Conservation (phyloP, 1,284 basidiomycete genomes). For the Pholiota adiposa region DNA sequence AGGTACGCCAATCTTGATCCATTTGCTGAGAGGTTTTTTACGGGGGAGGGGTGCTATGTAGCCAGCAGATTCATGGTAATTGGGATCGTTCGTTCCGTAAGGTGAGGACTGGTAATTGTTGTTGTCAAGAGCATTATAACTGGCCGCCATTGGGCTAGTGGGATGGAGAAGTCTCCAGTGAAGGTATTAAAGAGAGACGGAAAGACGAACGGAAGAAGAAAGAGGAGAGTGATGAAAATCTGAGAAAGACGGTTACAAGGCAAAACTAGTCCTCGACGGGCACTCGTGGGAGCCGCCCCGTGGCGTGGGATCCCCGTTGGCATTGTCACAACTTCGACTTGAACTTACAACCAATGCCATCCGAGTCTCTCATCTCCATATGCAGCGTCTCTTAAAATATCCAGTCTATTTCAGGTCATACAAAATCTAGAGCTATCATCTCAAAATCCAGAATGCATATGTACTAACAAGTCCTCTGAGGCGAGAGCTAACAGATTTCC, state of each 20-base stretch:
- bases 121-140: constrained; percentile 50
- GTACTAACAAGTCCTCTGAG: not conserved
- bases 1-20: constrained; percentile 72
- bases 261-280: constrained; percentile 26
- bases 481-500: not conserved
- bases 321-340: not conserved
- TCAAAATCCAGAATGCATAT: not conserved
- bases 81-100: constrained; percentile 56
- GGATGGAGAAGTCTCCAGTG: constrained; percentile 16
- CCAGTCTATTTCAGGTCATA: not conserved
- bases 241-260: constrained; percentile 17
- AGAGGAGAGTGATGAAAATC: constrained; percentile 5
- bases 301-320: constrained; percentile 17
- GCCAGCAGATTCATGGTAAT: constrained; percentile 69
- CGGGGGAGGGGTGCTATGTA: constrained; percentile 53
- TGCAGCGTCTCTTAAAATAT: not conserved
- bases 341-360: constrained; percentile 1
- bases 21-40: constrained; percentile 54
- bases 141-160: constrained; percentile 41
- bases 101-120: constrained; percentile 32
- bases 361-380: not conserved
- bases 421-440: not conserved
- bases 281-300: constrained; percentile 3
- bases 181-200: constrained; percentile 32
- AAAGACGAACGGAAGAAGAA: constrained; percentile 15